These are phyloP conservation scores for Achaetomium macrosporum DNA, from an alignment of 2,329 filamentous ascomycete species.

Conservation along the genomic window DNA sequence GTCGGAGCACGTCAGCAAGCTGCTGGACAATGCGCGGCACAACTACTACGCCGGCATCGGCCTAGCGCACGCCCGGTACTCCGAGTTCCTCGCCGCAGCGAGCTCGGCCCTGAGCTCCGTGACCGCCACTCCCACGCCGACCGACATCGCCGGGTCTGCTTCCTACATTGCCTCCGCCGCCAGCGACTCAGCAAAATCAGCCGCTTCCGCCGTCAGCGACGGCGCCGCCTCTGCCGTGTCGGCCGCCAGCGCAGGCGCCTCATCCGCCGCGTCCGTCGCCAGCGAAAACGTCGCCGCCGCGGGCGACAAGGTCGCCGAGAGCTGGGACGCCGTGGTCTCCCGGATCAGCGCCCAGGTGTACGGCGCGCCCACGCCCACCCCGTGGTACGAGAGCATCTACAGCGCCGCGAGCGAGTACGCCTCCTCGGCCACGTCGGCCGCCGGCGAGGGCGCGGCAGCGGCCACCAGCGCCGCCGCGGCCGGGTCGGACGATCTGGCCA, in stretches of 20 bases:
- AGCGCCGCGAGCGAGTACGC: slow-evolving; percentile 50
- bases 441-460: slow-evolving; percentile 31
- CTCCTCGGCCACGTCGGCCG: slow-evolving; percentile 48
- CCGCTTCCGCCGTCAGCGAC: slow-evolving; percentile 43
- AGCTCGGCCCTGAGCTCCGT: slow-evolving; percentile 60
- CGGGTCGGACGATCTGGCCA: slow-evolving; percentile 53
- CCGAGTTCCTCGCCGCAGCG: slow-evolving; percentile 66
- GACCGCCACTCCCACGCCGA: slow-evolving; percentile 56
- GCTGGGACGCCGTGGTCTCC: slow-evolving; percentile 58
- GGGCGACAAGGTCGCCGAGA: slow-evolving; percentile 37
- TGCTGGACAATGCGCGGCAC: slow-evolving; percentile 54
- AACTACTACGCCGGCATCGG: slow-evolving; percentile 76
- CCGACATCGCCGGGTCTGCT: slow-evolving; percentile 44
- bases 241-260: slow-evolving; percentile 44
- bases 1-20: slow-evolving; percentile 46
- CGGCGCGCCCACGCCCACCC: slow-evolving; percentile 56
- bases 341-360: slow-evolving; percentile 66
- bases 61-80: slow-evolving; percentile 71
- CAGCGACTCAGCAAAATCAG: slow-evolving; percentile 40
- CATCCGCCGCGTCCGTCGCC: slow-evolving; percentile 33
- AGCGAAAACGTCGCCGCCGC: slow-evolving; percentile 24
- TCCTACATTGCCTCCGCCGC: slow-evolving; percentile 43
- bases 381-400: slow-evolving; percentile 46
- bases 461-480: slow-evolving; percentile 42
- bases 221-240: slow-evolving; percentile 40